Evolutionary conservation across 768 basidiomycete genomes (phyloP).

Genomic region (Xerocomellus intermedius): DNA sequence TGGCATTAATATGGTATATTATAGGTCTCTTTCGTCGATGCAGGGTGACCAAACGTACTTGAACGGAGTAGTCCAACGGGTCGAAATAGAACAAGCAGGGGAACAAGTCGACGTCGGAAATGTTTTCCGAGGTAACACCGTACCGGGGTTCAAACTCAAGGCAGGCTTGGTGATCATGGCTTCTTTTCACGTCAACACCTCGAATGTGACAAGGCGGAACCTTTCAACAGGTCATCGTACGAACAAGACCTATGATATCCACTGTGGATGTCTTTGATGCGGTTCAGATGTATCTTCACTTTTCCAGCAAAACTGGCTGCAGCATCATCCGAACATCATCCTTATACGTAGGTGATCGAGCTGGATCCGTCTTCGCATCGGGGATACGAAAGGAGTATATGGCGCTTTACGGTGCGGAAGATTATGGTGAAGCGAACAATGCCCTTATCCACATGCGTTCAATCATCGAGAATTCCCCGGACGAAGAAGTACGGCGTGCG

Average conservation of each 20-base stretch:
- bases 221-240: conserved; percentile 9
- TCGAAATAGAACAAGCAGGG: conserved; percentile 26
- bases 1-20: neutral
- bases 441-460: too few relatives aligned
- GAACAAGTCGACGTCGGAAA: conserved; percentile 16
- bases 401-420: too few relatives aligned
- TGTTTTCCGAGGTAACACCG: conserved; percentile 18
- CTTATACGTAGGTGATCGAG: too few relatives aligned
- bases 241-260: conserved; percentile 8
- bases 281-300: conserved; percentile 12
- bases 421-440: too few relatives aligned
- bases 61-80: conserved; percentile 18
- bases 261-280: neutral
- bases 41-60: conserved; percentile 3
- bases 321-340: neutral
- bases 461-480: too few relatives aligned
- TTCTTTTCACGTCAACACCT: conserved; percentile 8
- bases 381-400: too few relatives aligned
- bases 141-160: conserved; percentile 11
- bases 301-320: conserved; percentile 8
- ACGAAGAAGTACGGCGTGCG: too few relatives aligned
- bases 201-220: neutral
- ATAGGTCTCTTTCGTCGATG: neutral
- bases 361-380: too few relatives aligned
- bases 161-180: conserved; percentile 12